phyloP scores from a whole-genome alignment of 2,329 filamentous ascomycete species.

The Colletotrichum theobromicola region DNA sequence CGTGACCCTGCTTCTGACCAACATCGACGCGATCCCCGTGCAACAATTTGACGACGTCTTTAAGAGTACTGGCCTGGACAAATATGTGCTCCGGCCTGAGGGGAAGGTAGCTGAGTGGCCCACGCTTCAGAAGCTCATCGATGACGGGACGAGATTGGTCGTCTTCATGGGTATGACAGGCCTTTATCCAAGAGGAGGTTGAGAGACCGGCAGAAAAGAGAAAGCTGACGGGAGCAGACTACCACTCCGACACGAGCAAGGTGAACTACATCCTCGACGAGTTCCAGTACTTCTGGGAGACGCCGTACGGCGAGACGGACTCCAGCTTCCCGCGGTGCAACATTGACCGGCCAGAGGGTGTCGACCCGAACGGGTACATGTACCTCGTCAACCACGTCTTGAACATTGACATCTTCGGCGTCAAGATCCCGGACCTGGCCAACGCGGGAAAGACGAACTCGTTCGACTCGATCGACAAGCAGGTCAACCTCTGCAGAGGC shows the following conservation, averaged over 20 bases:
- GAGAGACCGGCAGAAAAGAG: background rate
- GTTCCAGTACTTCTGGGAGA: constrained; percentile 75
- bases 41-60: constrained; percentile 61
- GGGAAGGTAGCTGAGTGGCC: constrained; percentile 61
- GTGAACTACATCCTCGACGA: constrained; percentile 70
- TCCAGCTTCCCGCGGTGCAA: constrained; percentile 67
- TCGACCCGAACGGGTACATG: constrained; percentile 44
- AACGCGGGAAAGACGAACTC: constrained; percentile 40
- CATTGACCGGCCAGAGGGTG: constrained; percentile 63
- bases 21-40: constrained; percentile 62
- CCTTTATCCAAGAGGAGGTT: fast-evolving
- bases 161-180: constrained; percentile 68
- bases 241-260: constrained; percentile 49
- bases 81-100: constrained; percentile 61
- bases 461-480: constrained; percentile 30
- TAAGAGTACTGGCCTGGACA: constrained; percentile 56
- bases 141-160: constrained; percentile 66
- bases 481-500: constrained; percentile 32
- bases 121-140: constrained; percentile 71
- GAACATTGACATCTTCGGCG: constrained; percentile 35
- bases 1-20: constrained; percentile 67
- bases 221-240: constrained; percentile 58
- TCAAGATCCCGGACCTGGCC: constrained; percentile 38
- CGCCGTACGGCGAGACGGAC: constrained; percentile 68
- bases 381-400: constrained; percentile 49